Conservation (phyloP, 495 filamentous ascomycete species). For the Podospora comata region DNA sequence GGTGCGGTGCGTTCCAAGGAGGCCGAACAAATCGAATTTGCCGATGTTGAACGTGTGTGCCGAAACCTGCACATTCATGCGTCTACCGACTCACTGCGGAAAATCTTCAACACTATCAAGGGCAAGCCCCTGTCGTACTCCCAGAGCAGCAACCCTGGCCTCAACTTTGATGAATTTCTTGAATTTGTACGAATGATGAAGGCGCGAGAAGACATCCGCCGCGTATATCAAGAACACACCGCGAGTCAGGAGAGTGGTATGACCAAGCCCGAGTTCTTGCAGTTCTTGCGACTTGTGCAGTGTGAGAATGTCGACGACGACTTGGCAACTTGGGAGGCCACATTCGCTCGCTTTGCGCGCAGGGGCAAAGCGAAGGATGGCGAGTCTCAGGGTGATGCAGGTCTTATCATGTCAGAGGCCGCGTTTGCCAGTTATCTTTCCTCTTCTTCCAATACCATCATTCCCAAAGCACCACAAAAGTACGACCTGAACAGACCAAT, state of each 20-base stretch:
- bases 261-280: slow-evolving; percentile 65
- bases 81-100: slow-evolving; percentile 65
- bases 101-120: slow-evolving; percentile 78
- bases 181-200: slow-evolving; percentile 79
- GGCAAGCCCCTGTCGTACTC: slow-evolving; percentile 23
- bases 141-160: slow-evolving; percentile 49
- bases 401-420: slow-evolving; percentile 63
- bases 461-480: slow-evolving; percentile 53
- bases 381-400: slow-evolving; percentile 32
- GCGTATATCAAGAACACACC: slow-evolving; percentile 59
- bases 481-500: slow-evolving; percentile 72
- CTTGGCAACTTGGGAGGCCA: slow-evolving; percentile 60
- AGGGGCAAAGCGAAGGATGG: slow-evolving; percentile 55
- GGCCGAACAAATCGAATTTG: slow-evolving; percentile 69
- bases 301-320: slow-evolving; percentile 68
- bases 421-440: slow-evolving; percentile 74
- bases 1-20: slow-evolving; percentile 53
- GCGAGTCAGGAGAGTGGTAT: slow-evolving; percentile 58
- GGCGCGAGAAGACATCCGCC: slow-evolving; percentile 72
- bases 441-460: slow-evolving; percentile 66
- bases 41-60: slow-evolving; percentile 76
- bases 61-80: slow-evolving; percentile 85
- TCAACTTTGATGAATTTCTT: slow-evolving; percentile 75
- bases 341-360: slow-evolving; percentile 74
- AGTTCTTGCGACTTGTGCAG: slow-evolving; percentile 72